These are phyloP conservation scores for Euphorbia pulcherrima DNA, from an alignment of 345 rosid species.

Conservation along the genomic window DNA sequence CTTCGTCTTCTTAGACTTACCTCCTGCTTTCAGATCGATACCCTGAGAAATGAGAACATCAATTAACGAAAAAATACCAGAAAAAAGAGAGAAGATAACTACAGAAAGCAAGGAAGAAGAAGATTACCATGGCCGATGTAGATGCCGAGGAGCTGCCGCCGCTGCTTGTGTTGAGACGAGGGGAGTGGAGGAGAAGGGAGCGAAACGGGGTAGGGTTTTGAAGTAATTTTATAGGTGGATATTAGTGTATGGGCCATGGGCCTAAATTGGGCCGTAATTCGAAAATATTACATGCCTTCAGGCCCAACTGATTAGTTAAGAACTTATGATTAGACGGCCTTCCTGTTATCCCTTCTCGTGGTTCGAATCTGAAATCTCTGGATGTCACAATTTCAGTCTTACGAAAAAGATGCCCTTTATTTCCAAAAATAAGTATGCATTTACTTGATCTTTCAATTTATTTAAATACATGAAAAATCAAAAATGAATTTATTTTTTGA, in stretches of 20 bases:
- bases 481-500: no score
- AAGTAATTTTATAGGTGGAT: constrained; percentile 12
- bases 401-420: no score
- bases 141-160: constrained; percentile 7
- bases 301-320: not conserved
- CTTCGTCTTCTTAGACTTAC: constrained; percentile 88
- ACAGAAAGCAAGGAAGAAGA: not conserved
- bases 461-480: no score
- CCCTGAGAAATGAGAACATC: constrained; percentile 46
- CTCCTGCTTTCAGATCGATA: constrained; percentile 88
- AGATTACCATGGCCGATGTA: constrained; percentile 35
- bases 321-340: no score
- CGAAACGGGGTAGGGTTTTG: constrained; percentile 45
- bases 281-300: not conserved
- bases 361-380: no score
- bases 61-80: not conserved
- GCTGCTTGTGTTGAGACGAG: constrained; percentile 8
- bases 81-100: not conserved
- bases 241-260: not conserved
- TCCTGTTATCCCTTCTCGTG: no score
- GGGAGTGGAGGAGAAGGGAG: not conserved
- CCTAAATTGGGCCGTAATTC: not conserved
- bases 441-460: no score
- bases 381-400: no score
- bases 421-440: no score